A percentile compares a stretch with the other conserved stretches of the same genome.
Conservation (phyloP, 768 basidiomycete species). For the Trametes punicea region DNA sequence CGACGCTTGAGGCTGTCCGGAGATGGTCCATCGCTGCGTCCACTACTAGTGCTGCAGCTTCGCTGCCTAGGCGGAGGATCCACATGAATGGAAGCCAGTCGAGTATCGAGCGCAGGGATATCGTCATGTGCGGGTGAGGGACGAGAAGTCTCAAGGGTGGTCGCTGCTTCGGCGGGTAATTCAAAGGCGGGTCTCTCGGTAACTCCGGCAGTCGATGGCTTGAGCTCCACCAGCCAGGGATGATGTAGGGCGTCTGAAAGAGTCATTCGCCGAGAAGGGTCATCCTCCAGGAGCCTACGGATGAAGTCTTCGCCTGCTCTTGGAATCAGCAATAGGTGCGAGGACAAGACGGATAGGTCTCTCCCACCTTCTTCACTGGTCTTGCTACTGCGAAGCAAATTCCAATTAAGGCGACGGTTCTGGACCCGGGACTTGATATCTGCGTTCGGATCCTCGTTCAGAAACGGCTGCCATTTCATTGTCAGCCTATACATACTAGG, state of each 20-base stretch:
- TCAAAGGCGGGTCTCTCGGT: not conserved
- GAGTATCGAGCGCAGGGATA: not conserved
- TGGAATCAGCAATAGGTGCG: not conserved
- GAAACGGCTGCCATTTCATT: constrained; percentile 65
- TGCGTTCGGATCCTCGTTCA: constrained; percentile 56
- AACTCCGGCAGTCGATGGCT: not conserved
- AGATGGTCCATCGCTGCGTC: not conserved
- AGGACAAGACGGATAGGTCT: not conserved
- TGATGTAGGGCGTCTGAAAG: constrained; percentile 65
- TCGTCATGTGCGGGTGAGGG: not conserved
- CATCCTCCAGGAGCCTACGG: constrained; percentile 52
- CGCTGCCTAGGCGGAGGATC: not conserved
- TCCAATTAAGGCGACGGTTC: constrained; percentile 60
- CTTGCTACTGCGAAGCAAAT: constrained; percentile 35
- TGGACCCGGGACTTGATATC: constrained; percentile 54
- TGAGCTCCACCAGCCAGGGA: constrained; percentile 56
- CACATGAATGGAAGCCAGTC: not conserved
- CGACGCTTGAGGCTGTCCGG: constrained; percentile 9
- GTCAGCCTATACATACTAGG: constrained; percentile 53
- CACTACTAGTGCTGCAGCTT: not conserved
- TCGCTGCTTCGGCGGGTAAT: not conserved
- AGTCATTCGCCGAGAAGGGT: constrained; percentile 66
- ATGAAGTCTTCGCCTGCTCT: constrained; percentile 63
- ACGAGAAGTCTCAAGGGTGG: not conserved
- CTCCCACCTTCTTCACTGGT: constrained; percentile 52